Evolutionary conservation across 1,284 basidiomycete species (phyloP).

Genomic region (Trametes pubescens): DNA sequence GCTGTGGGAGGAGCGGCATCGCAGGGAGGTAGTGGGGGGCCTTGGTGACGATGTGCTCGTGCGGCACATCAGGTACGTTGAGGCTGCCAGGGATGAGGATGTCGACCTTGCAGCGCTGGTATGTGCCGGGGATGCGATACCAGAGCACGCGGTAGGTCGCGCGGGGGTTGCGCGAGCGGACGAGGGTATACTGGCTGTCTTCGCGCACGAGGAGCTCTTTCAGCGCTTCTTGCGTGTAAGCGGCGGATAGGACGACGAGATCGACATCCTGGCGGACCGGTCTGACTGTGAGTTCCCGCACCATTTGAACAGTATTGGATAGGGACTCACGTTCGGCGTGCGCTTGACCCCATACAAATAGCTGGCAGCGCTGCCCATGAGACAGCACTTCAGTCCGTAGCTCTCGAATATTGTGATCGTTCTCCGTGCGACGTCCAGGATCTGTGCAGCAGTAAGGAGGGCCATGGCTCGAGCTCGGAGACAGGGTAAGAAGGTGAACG

Average conservation of each 20-base stretch:
- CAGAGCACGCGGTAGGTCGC: conserved; percentile 57
- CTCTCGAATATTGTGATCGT: conserved; percentile 26
- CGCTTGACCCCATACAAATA: conserved; percentile 32
- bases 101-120: conserved; percentile 57
- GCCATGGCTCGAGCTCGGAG: not conserved
- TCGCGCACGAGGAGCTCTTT: conserved; percentile 48
- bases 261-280: conserved; percentile 56
- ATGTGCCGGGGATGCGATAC: conserved; percentile 43
- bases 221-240: conserved; percentile 47
- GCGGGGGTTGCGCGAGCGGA: conserved; percentile 47
- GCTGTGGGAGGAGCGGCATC: conserved; percentile 53
- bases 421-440: conserved; percentile 22
- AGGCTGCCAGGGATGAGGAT: conserved; percentile 56
- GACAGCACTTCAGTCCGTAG: conserved; percentile 29
- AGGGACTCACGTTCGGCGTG: conserved; percentile 33
- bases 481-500: not conserved
- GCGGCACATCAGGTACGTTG: conserved; percentile 51
- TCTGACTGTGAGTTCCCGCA: not conserved
- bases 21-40: conserved; percentile 46
- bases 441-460: conserved; percentile 1
- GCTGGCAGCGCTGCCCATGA: conserved; percentile 37
- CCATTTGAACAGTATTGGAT: not conserved
- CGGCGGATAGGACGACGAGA: conserved; percentile 51
- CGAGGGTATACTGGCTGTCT: conserved; percentile 50
- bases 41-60: conserved; percentile 35